Percentiles rank a stretch among this genome's conserved stretches.
Conservation (phyloP, 2,329 filamentous ascomycete genomes). For the Aspergillus eucalypticola region DNA sequence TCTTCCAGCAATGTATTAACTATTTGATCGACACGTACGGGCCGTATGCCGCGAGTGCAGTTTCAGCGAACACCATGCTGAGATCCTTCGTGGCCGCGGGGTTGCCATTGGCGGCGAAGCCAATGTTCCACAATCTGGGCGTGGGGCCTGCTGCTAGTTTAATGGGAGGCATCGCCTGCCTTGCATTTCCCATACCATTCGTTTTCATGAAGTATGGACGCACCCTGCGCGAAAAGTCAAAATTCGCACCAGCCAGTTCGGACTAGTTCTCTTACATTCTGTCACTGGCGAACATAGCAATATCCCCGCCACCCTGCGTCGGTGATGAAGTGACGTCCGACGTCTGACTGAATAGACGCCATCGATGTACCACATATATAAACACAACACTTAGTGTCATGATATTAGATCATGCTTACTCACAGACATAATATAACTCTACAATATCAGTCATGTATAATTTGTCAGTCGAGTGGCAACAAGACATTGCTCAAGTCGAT, state of each 20-base stretch:
- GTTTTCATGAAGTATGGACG: not conserved
- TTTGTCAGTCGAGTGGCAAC: too few species aligned
- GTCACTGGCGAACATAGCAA: too few species aligned
- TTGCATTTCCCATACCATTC: not conserved
- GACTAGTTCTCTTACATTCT: not conserved
- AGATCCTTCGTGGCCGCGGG: slow-evolving; percentile 43
- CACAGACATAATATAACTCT: too few species aligned
- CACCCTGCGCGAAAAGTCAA: not conserved
- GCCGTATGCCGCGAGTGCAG: slow-evolving; percentile 45
- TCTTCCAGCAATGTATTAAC: slow-evolving; percentile 52
- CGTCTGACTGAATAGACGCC: not conserved
- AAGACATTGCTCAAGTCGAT: too few species aligned
- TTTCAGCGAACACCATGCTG: slow-evolving; percentile 48
- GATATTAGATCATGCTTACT: too few species aligned
- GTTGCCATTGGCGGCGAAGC: slow-evolving; percentile 40
- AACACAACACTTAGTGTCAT: too few species aligned
- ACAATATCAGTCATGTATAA: too few species aligned
- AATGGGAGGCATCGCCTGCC: not conserved
- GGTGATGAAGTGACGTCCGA: not conserved
- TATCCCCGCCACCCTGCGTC: not conserved
- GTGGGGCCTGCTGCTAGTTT: slow-evolving; percentile 38
- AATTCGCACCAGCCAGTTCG: not conserved
- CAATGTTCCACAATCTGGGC: slow-evolving; percentile 46
- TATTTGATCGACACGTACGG: slow-evolving; percentile 46
- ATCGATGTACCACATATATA: too few species aligned